Conservation (phyloP, 441 rosid genomes). For the Adansonia rubrostipa region DNA sequence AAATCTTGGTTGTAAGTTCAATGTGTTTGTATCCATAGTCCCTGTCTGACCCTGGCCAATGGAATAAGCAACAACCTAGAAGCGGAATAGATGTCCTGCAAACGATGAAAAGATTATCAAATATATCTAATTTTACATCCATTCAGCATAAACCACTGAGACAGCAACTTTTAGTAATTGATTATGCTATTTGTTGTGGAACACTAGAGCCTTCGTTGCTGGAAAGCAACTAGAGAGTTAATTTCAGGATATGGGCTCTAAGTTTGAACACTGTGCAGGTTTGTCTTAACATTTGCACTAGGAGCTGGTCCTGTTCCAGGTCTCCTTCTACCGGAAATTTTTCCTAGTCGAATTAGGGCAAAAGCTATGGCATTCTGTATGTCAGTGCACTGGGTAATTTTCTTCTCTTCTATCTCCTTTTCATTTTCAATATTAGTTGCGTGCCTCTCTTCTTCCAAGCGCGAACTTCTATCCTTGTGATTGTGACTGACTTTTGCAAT, state of each 20-base stretch:
- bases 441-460: constrained; percentile 7
- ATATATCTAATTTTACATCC: background rate
- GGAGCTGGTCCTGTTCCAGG: constrained; percentile 87
- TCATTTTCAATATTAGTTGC: background rate
- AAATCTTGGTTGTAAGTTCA: background rate
- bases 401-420: constrained; percentile 22
- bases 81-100: background rate
- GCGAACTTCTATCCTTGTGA: background rate
- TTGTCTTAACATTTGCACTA: constrained; percentile 64
- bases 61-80: background rate
- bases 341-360: constrained; percentile 69
- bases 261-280: constrained; percentile 41
- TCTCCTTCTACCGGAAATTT: constrained; percentile 72
- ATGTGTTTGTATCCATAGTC: background rate
- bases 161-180: background rate
- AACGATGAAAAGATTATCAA: background rate
- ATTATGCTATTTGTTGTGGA: background rate
- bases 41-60: background rate
- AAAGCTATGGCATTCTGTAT: constrained; percentile 78
- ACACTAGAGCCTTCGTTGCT: constrained; percentile 3
- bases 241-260: background rate
- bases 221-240: background rate
- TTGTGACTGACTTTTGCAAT: background rate
- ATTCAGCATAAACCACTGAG: background rate
- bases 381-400: constrained; percentile 79